These are phyloP conservation scores for Pseudophaeomoniella oleicola DNA, from an alignment of 2,329 filamentous ascomycete genomes.

Conservation along the genomic window DNA sequence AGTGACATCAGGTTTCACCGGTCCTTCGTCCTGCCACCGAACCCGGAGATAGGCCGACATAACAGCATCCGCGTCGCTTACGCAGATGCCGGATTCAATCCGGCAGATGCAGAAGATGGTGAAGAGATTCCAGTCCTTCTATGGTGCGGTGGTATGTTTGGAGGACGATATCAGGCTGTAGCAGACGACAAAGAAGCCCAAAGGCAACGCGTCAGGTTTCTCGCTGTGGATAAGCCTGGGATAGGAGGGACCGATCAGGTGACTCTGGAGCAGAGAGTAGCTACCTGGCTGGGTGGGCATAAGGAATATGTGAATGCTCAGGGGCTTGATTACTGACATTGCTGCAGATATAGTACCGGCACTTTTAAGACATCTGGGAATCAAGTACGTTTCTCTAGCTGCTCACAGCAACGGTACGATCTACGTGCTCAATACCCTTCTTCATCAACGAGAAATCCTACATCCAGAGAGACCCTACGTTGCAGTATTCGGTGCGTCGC, in stretches of 20 bases:
- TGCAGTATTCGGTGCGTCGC: background rate
- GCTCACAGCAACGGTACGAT: conserved; percentile 3
- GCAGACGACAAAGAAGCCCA: conserved; percentile 1
- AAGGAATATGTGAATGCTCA: no score
- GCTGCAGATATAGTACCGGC: conserved; percentile 1
- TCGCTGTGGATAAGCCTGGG: conserved; percentile 2
- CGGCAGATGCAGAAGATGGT: background rate
- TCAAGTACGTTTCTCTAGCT: conserved; percentile 3
- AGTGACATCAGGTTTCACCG: conserved; percentile 2
- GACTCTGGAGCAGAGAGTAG: conserved; percentile 3
- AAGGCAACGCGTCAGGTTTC: conserved; percentile 2
- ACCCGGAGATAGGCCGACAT: background rate
- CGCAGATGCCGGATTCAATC: conserved; percentile 2
- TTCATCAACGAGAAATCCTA: conserved; percentile 1
- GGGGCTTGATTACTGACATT: no score
- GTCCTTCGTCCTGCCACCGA: conserved; percentile 3
- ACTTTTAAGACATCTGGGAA: conserved; percentile 2
- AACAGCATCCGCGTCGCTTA: conserved; percentile 2
- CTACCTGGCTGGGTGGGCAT: conserved; percentile 1
- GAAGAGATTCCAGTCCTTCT: conserved; percentile 2
- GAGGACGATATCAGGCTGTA: conserved; percentile 2
- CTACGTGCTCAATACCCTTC: conserved; percentile 1
- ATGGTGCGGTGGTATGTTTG: conserved; percentile 3
- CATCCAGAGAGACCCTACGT: conserved; percentile 2
- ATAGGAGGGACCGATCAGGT: conserved; percentile 2